Conservation (phyloP, 2,329 filamentous ascomycete genomes). For the Claviceps cyperi region DNA sequence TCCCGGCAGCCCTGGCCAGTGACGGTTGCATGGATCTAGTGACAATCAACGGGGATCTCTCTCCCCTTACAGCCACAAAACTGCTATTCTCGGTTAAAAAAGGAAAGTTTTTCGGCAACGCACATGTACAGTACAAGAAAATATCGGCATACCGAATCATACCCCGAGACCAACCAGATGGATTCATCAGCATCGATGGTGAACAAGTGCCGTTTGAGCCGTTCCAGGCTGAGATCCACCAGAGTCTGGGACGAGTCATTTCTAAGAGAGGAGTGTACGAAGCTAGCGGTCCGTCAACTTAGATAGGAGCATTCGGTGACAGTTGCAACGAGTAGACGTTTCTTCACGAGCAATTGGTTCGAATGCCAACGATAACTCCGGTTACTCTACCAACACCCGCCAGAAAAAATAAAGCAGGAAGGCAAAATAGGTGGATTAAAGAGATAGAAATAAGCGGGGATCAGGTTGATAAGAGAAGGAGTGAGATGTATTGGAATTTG, state of each 20-base stretch:
- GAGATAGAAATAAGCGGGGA: background rate
- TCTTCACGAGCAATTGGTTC: background rate
- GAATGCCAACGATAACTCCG: too few relatives aligned
- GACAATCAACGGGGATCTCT: slow-evolving; percentile 62
- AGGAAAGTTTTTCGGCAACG: slow-evolving; percentile 65
- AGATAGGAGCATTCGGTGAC: slow-evolving; percentile 9
- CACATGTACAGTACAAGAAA: slow-evolving; percentile 68
- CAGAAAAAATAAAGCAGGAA: background rate
- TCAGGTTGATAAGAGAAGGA: background rate
- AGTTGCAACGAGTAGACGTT: background rate
- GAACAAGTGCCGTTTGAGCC: slow-evolving; percentile 76
- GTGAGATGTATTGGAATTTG: background rate
- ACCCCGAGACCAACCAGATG: slow-evolving; percentile 54
- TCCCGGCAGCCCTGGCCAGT: slow-evolving; percentile 63
- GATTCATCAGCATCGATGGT: slow-evolving; percentile 89
- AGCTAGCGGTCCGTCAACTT: slow-evolving; percentile 36
- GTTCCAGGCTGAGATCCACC: slow-evolving; percentile 83
- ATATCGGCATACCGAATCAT: slow-evolving; percentile 75
- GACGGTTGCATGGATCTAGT: slow-evolving; percentile 82
- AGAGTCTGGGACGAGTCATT: slow-evolving; percentile 68
- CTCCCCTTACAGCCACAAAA: slow-evolving; percentile 48
- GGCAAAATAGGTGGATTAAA: background rate
- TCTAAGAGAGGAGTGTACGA: slow-evolving; percentile 66
- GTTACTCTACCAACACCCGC: too few relatives aligned
- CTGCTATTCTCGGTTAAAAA: slow-evolving; percentile 60